phyloP scores from a whole-genome alignment of 2,329 filamentous ascomycete genomes.

The Annulohypoxylon truncatum region DNA sequence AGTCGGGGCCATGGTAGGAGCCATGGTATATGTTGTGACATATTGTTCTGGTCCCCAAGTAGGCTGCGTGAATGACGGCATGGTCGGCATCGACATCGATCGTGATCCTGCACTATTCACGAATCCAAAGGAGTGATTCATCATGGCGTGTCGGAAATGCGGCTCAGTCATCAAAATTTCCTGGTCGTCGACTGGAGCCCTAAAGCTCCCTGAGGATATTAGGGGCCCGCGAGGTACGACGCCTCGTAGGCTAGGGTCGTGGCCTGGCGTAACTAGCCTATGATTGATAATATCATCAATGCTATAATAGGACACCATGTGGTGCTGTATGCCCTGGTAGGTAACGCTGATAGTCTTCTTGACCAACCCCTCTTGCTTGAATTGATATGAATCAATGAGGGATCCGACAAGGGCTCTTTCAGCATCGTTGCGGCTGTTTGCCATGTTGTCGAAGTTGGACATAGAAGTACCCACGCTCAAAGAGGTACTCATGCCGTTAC shows the following conservation, averaged over 20 bases:
- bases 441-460: slow-evolving; percentile 20
- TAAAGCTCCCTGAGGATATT: slow-evolving; percentile 73
- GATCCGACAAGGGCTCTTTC: slow-evolving; percentile 75
- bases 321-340: slow-evolving; percentile 79
- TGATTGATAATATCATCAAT: slow-evolving; percentile 79
- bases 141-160: neutral
- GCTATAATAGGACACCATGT: slow-evolving; percentile 90
- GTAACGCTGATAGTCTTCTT: slow-evolving; percentile 94
- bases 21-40: slow-evolving; percentile 20
- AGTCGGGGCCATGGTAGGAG: slow-evolving; percentile 6
- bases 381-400: slow-evolving; percentile 88
- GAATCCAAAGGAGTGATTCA: neutral
- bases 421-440: slow-evolving; percentile 45
- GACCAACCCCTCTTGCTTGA: slow-evolving; percentile 83
- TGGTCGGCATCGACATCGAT: slow-evolving; percentile 41
- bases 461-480: neutral
- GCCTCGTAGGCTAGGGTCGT: slow-evolving; percentile 61
- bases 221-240: slow-evolving; percentile 69
- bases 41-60: slow-evolving; percentile 16
- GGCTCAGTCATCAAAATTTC: slow-evolving; percentile 30
- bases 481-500: slow-evolving; percentile 1
- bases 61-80: slow-evolving; percentile 18
- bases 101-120: slow-evolving; percentile 21
- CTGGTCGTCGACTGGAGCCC: slow-evolving; percentile 70
- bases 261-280: slow-evolving; percentile 68